Percentiles rank a stretch among this genome's conserved stretches.
These are phyloP conservation scores for Eucalyptus brandiana DNA, from an alignment of 345 rosid genomes.

Conservation along the genomic window DNA sequence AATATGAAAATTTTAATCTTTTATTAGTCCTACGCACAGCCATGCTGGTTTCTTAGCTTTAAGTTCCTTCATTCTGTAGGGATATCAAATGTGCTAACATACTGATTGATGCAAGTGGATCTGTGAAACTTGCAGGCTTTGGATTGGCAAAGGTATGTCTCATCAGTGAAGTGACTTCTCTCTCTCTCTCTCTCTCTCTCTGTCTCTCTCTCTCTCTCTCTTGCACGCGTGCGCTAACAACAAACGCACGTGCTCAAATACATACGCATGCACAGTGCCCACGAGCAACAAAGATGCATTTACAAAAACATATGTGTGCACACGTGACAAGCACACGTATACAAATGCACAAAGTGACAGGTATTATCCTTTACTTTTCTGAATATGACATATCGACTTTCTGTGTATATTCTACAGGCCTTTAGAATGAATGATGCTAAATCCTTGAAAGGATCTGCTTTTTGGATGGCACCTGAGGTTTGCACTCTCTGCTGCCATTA, in stretches of 20 bases:
- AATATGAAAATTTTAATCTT: neutral
- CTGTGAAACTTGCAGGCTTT: constrained; percentile 28
- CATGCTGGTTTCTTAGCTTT: neutral
- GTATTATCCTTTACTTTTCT: neutral
- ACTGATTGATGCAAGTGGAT: constrained; percentile 13
- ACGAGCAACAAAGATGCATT: neutral
- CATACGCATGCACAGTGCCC: neutral
- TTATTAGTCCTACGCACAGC: neutral
- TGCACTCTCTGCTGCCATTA: neutral
- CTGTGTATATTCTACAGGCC: neutral
- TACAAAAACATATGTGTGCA: neutral
- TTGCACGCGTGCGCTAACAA: fast-evolving
- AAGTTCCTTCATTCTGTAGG: neutral
- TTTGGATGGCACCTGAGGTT: neutral
- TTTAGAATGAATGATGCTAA: constrained; percentile 35
- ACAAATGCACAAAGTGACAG: neutral
- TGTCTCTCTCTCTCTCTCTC: neutral
- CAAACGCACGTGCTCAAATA: neutral
- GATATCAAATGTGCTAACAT: constrained; percentile 34
- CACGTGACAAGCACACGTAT: neutral
- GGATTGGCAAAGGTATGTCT: constrained; percentile 19
- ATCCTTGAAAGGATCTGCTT: constrained; percentile 7
- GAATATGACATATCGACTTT: neutral
- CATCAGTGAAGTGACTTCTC: neutral
- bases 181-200: neutral